A percentile compares a stretch with the other conserved stretches of the same genome.
Evolutionary conservation across 228 moss, liverwort and hornwort species (phyloP).

Genomic region (Sphagnum fallax): DNA sequence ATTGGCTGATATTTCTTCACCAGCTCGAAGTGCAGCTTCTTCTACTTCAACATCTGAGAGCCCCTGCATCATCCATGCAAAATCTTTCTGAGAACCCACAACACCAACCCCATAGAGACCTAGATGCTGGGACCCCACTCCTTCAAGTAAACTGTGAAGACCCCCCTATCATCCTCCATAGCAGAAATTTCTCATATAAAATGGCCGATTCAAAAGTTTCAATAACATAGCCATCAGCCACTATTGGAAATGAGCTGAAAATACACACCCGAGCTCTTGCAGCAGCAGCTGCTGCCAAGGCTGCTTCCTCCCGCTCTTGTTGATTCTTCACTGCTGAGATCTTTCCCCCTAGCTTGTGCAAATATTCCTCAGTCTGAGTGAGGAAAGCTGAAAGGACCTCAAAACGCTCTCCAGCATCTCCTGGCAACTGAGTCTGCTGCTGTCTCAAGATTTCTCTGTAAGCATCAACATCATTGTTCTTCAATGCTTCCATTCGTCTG

Average conservation of each 20-base stretch:
- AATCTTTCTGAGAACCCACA: background rate
- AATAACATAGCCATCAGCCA: too few relatives aligned
- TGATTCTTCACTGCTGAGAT: constrained; percentile 97
- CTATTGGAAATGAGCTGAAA: too few relatives aligned
- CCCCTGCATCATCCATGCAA: constrained; percentile 38
- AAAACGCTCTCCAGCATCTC: constrained; percentile 97
- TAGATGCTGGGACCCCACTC: too few relatives aligned
- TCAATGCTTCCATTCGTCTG: constrained; percentile 97
- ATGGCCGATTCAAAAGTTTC: too few relatives aligned
- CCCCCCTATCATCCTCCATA: too few relatives aligned
- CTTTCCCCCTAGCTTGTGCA: constrained; percentile 94
- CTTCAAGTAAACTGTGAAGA: too few relatives aligned
- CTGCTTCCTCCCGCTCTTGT: constrained; percentile 96
- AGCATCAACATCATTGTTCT: constrained; percentile 98
- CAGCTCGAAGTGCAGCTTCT: constrained; percentile 82
- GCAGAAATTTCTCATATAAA: too few relatives aligned
- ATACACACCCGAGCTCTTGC: constrained; percentile 84
- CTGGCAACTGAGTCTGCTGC: constrained; percentile 92
- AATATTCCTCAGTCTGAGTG: constrained; percentile 96
- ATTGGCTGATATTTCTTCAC: constrained; percentile 77
- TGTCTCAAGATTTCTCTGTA: constrained; percentile 96
- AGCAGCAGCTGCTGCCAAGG: constrained; percentile 76
- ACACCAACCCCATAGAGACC: background rate
- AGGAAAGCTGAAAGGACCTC: constrained; percentile 98
- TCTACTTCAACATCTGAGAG: constrained; percentile 91